A percentile compares a stretch with the other conserved stretches of the same genome.
phyloP scores from a whole-genome alignment of 2,329 filamentous ascomycete genomes.

The Botryotinia globosa region DNA sequence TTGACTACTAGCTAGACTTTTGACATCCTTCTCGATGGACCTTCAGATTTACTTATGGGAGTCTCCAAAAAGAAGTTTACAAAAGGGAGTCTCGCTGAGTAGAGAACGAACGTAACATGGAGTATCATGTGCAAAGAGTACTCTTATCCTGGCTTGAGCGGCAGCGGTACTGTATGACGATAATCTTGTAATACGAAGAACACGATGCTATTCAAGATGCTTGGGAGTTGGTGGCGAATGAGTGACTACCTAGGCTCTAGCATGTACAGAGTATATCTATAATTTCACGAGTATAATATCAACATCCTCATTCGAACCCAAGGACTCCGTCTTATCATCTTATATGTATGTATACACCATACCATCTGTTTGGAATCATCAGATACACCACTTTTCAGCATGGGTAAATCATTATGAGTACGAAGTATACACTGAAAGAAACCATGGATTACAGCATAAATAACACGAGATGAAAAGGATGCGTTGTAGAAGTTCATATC shows the following conservation, averaged over 20 bases:
- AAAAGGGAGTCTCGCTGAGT: background rate
- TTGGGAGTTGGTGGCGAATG: slow-evolving; percentile 6
- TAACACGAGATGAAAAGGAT: slow-evolving; percentile 13
- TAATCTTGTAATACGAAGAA: slow-evolving; percentile 10
- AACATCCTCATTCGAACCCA: background rate
- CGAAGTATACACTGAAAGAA: background rate
- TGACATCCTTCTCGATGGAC: background rate
- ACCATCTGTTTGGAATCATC: background rate
- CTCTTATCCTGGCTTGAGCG: background rate
- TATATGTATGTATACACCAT: background rate
- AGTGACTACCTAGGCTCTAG: background rate
- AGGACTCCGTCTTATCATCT: background rate
- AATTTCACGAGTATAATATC: background rate
- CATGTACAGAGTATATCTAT: background rate
- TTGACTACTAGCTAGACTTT: background rate
- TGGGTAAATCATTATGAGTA: background rate
- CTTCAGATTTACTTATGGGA: background rate
- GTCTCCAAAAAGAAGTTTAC: background rate
- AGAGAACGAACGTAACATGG: background rate
- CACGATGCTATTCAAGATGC: slow-evolving; percentile 3
- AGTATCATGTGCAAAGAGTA: background rate
- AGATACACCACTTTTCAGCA: background rate
- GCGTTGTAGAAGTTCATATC: background rate
- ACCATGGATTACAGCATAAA: slow-evolving; percentile 6
- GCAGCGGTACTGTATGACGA: background rate